Conservation (phyloP, 495 filamentous ascomycete species). For the Rhypophila decipiens region DNA sequence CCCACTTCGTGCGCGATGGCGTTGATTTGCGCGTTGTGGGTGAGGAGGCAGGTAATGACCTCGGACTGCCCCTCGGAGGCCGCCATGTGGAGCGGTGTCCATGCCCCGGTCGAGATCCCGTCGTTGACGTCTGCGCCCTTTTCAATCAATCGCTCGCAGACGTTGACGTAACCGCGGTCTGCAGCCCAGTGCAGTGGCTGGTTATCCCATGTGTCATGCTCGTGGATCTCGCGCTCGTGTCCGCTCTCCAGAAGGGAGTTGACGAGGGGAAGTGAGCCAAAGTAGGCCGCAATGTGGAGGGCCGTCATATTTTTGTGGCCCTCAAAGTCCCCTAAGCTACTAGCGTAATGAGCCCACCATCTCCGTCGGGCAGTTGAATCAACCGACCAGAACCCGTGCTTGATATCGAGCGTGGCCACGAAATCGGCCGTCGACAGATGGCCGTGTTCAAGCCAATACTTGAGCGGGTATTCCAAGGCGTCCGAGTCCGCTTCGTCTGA, state of each 20-base stretch:
- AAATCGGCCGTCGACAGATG: constrained; percentile 7
- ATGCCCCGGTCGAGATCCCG: background rate
- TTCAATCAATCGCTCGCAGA: constrained; percentile 3
- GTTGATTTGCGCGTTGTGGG: constrained; percentile 2
- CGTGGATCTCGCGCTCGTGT: constrained; percentile 5
- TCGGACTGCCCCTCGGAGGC: constrained; percentile 4
- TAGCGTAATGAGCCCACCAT: constrained; percentile 8
- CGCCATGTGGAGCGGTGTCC: constrained; percentile 13
- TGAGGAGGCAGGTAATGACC: constrained; percentile 1
- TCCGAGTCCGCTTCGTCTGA: constrained; percentile 1
- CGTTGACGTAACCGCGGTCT: constrained; percentile 1
- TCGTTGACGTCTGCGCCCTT: constrained; percentile 5
- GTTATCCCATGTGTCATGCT: constrained; percentile 7
- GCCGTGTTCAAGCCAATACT: constrained; percentile 9
- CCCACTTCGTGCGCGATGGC: constrained; percentile 5
- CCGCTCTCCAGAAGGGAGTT: constrained; percentile 8
- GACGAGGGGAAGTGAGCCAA: constrained; percentile 7
- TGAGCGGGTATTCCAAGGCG: constrained; percentile 9
- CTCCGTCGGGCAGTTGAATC: constrained; percentile 5
- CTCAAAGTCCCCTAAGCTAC: background rate
- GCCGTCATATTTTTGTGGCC: constrained; percentile 10
- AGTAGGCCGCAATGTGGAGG: constrained; percentile 7
- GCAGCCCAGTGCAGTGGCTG: constrained; percentile 10
- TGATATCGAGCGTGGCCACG: constrained; percentile 10
- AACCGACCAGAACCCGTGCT: constrained; percentile 9